Evolutionary conservation across 202 grass and related monocot species (phyloP).

Genomic region (Bolboschoenoplectus hybrid): DNA sequence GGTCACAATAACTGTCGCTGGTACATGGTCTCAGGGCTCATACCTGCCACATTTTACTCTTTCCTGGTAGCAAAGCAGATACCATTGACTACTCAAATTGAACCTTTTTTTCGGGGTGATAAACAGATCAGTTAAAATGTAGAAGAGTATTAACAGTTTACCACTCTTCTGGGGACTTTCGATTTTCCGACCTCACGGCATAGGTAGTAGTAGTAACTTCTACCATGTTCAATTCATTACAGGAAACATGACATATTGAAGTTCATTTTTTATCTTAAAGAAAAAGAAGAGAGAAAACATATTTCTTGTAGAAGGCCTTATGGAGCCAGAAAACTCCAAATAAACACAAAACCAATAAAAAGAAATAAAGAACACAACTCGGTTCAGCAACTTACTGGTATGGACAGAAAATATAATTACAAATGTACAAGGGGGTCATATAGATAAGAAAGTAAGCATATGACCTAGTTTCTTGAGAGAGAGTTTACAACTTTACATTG

Average conservation of each 20-base stretch:
- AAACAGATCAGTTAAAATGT: not conserved
- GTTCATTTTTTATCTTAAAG: not conserved
- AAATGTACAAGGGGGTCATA: conserved; percentile 14
- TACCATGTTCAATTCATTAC: not conserved
- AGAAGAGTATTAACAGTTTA: not conserved
- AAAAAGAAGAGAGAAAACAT: not conserved
- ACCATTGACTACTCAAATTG: not conserved
- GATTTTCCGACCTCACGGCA: not conserved
- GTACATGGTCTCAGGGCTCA: not conserved
- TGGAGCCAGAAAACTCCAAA: not conserved
- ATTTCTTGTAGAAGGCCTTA: not conserved
- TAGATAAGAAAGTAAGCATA: conserved; percentile 12
- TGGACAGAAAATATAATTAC: not conserved
- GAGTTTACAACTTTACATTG: not conserved
- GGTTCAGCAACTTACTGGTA: not conserved
- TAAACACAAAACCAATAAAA: not conserved
- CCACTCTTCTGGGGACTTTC: not conserved
- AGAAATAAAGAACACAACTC: not conserved
- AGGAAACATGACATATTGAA: not conserved
- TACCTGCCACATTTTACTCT: not conserved
- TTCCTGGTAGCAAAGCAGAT: not conserved
- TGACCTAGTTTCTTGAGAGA: not conserved
- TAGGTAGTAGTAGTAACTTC: not conserved
- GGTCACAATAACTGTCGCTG: not conserved
- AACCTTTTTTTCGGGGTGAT: not conserved